Base-by-base conservation (phyloP, 768 basidiomycete species). In the Suillus bovinus region DNA sequence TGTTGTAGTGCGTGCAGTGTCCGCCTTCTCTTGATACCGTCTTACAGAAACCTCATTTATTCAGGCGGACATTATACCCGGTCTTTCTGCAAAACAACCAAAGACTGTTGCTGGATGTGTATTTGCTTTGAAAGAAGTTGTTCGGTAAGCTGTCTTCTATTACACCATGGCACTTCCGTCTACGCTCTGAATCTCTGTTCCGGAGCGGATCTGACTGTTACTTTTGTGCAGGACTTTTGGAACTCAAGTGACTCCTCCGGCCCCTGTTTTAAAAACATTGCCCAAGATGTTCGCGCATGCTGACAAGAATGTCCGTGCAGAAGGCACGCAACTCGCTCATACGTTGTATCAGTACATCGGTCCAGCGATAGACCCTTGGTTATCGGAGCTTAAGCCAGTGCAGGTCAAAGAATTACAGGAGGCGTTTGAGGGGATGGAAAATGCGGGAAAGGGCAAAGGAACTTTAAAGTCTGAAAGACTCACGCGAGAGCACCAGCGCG, bases 331-430 rank as follows among this genome's bases (percentile, higher is more conserved):
- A 33, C 86, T 99, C 22, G 81, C 86, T 0, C 87, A 90, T 68
- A 77, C 79, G 0, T 76, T 99, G 8, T 96, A 99, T 79, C 89
- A 91, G 62, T 94, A 87, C 72, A 87, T 99, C 60, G 96, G 93
- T 65, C 69, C 86, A 58, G 88, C 86, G 1, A 89, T 99, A 63
- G 89, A 94, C 59, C 84, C 93, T 53, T 93, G 87, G 80, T 79
- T 99, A 24, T 79, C 84, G 24, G 96, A 98, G 63, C 82, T 99
- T 64, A 99, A 99, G 72, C 94, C 96, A 2, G 94, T 99, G 4
- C 97, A 99, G 75, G 87, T 96, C 47, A 95, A 97, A 73, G 97
- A 99, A 68, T 74, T 99, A 68, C 93, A 93, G 69, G 96, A 98
- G 70, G 82, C 87, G 0, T 99, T 96, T 70, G 93, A 93, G 61